Evolutionary conservation across 495 filamentous ascomycete genomes (phyloP), one percentile per base, ranked within the genome.

Genomic region (Penicilliopsis zonata): DNA sequence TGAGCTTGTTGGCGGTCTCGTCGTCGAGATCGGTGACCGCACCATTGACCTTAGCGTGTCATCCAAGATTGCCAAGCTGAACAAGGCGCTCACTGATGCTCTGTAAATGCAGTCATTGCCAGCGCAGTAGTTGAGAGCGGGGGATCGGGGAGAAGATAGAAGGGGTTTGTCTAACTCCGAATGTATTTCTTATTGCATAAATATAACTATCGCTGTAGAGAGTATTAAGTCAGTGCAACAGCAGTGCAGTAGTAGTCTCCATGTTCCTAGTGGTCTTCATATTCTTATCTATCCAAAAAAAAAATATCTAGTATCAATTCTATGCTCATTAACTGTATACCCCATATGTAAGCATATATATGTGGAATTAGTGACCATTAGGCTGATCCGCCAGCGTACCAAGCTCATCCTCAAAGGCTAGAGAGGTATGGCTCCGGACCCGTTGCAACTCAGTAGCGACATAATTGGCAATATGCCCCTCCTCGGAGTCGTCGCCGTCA

Each of bases 1-100:
- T 36, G 88, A 94, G 25, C 90, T 96, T 50, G 59, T 92, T 36
- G 90, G 90, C 30, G 90, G 90, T 13, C 78, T 98, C 31, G 61
- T 98, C 40, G 90, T 98, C 49, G 88, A 98, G 61, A 82, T 98
- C 46, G 87, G 86, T 49, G 92, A 94, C 70, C 81, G 92, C 49
- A 96, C 90, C 52, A 90, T 98, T 52, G 90, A 98, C 63, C 80
- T 95, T 38, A 87, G 80, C 66, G 85, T 98, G 46, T 90, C 90
- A 9, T 67, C 83, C 52, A 90, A 85, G 76, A 81, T 98, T 63
- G 69, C 82, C 58, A 92, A 86, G 74, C 80, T 96, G 77, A 98
- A 96, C 82, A 98, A 98, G 78, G 79, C 94, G 53, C 79, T 98
- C 49, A 85, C 72, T 40, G 92, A 98, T 67, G 72, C 81, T 55